Base-by-base conservation (phyloP, 495 filamentous ascomycete species). In the Elasticomyces elasticus region DNA sequence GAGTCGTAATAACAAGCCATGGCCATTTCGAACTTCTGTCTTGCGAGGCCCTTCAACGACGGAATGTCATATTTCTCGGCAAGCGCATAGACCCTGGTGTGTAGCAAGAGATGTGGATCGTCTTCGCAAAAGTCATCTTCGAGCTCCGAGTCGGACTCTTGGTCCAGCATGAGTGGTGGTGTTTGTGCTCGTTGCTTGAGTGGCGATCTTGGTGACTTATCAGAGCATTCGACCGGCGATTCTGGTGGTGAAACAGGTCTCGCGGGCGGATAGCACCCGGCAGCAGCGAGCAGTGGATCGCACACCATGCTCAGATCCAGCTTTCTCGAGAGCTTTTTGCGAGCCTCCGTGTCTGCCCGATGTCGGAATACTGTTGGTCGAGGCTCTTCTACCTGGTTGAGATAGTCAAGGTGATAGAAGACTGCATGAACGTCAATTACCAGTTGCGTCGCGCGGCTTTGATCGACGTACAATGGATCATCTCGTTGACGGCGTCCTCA, bases 31-130 rank as follows among this genome's bases (percentile, higher is more conserved):
- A 77, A 72, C 60, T 71, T 74, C 17, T 53, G 49, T 13, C 59
- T 55, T 10, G 73, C 66, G 12, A 75, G 62, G 4, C 62, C 37
- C 51, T 72, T 72, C 11, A 76, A 62, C 6, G 62, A 64, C 5
- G 59, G 28, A 47, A 77, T 71, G 52, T 65, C 65, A 59, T 75
- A 76, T 62, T 71, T 72, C 45, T 72, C 70, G 1, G 69, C 70
- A 24, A 71, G 62, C 2, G 69, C 67, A 57, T 72, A 72, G 30
- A 72, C 65, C 19, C 64, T 57, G 11, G 67, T 61, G 58, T 72
- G 69, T 10, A 64, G 49, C 33, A 70, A 17, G 9, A 68, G 54
- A 50, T 68, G 53, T 20, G 69, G 46, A 17, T 63, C 56, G 50
- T 59, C 58, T 25, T 60, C 49, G n/a, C 45, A 19, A 5, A 48